phyloP scores from a whole-genome alignment of 176 grass and related monocot species.

The Puccinellia tenuiflora region DNA sequence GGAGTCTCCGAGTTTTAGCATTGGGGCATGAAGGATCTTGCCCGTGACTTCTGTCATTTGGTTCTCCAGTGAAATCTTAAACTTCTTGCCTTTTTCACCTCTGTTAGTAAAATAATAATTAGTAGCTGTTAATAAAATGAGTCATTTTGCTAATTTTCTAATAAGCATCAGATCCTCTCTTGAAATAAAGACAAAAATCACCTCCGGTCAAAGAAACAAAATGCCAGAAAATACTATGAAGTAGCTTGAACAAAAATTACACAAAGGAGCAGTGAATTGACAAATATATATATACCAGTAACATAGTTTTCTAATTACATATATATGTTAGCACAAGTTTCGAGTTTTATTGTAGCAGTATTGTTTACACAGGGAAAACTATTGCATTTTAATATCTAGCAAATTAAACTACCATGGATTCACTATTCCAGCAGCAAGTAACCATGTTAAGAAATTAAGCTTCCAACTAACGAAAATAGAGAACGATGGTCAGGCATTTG shows the following conservation, averaged over 20 bases:
- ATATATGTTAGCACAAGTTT: slow-evolving; percentile 3
- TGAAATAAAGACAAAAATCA: background rate
- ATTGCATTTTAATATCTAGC: background rate
- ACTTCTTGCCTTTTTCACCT: slow-evolving; percentile 14
- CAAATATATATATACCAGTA: background rate
- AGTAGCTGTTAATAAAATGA: background rate
- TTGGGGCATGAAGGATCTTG: slow-evolving; percentile 27
- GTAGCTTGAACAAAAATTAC: background rate
- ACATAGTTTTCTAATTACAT: background rate
- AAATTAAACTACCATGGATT: background rate
- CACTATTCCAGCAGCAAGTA: background rate
- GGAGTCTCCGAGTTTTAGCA: slow-evolving; percentile 16
- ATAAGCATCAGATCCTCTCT: background rate
- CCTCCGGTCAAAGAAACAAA: background rate
- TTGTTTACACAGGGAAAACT: background rate
- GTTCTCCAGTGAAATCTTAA: slow-evolving; percentile 15
- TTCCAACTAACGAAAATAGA: background rate
- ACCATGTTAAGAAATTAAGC: background rate
- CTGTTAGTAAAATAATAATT: slow-evolving; percentile 27
- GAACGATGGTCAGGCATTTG: background rate
- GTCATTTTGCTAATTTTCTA: background rate
- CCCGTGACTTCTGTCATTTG: slow-evolving; percentile 45
- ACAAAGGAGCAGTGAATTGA: background rate
- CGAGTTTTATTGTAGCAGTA: background rate
- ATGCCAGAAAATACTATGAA: background rate